phyloP scores from a whole-genome alignment of 306 rosid species.

The Inga oerstediana region DNA sequence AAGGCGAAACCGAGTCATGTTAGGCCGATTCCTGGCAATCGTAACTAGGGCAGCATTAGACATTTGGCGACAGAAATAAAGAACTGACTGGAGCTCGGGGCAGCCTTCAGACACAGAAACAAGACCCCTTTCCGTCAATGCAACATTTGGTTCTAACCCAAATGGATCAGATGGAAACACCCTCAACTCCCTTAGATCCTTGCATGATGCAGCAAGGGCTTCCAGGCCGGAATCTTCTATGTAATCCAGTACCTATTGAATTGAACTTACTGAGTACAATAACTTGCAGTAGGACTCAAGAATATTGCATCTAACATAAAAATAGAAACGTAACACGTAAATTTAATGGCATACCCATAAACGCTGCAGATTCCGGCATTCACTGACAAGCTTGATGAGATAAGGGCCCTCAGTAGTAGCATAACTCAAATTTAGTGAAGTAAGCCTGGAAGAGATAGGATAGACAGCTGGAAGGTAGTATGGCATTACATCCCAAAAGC shows the following conservation, averaged over 20 bases:
- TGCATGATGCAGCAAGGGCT: conserved; percentile 75
- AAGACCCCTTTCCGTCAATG: conserved; percentile 88
- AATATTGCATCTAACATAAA: conserved; percentile 22
- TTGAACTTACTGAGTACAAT: conserved; percentile 39
- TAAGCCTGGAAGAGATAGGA: conserved; percentile 68
- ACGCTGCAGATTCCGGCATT: conserved; percentile 73
- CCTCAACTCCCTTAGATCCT: conserved; percentile 86
- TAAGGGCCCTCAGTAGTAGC: conserved; percentile 70
- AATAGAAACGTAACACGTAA: not conserved
- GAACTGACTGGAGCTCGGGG: conserved; percentile 89
- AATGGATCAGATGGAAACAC: conserved; percentile 92
- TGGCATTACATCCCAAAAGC: conserved; percentile 91
- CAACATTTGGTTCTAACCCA: conserved; percentile 71
- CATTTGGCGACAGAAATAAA: conserved; percentile 96
- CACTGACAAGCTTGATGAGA: conserved; percentile 75
- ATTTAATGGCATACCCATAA: conserved; percentile 68
- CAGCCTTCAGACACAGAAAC: conserved; percentile 93
- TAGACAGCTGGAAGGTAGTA: conserved; percentile 71
- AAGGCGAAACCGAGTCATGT: conserved; percentile 84
- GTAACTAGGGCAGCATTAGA: conserved; percentile 75
- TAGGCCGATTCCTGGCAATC: conserved; percentile 84
- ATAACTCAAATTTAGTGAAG: conserved; percentile 77
- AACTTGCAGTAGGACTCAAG: conserved; percentile 21
- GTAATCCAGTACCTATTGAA: conserved; percentile 83
- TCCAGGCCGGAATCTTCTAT: conserved; percentile 91